A percentile compares a stretch with the other conserved stretches of the same genome.
Evolutionary conservation across 192 early-diverging fungal species (phyloP).

Genomic region (Cetraspora pellucida): DNA sequence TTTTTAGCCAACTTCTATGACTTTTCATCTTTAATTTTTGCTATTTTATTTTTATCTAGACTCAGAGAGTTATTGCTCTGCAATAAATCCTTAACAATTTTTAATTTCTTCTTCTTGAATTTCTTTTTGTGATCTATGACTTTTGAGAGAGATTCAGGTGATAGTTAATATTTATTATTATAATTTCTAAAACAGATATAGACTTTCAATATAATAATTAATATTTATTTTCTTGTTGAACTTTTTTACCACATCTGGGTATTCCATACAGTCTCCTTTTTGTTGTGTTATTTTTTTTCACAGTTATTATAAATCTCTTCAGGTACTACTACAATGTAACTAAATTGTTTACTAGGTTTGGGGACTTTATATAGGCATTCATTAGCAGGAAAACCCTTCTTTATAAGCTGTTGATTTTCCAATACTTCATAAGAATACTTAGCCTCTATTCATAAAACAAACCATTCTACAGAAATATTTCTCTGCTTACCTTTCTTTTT

Average conservation of each 20-base stretch:
- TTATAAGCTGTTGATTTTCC: conserved; percentile 1
- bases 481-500: neutral
- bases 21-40: too few species aligned
- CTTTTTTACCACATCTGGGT: neutral
- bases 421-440: neutral
- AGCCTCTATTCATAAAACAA: neutral
- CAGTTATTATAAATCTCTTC: neutral
- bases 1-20: neutral
- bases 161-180: too few species aligned
- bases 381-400: neutral
- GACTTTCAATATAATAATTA: neutral
- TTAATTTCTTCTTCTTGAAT: too few species aligned
- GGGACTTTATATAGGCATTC: neutral
- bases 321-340: neutral
- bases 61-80: too few species aligned
- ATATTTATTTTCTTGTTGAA: conserved; percentile 7
- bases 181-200: neutral
- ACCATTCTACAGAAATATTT: neutral
- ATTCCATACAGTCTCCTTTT: conserved; percentile 20
- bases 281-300: neutral
- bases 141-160: too few species aligned
- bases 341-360: neutral
- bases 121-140: too few species aligned
- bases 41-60: neutral
- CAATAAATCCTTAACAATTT: too few species aligned